Conservation (phyloP, 2,329 filamentous ascomycete species). For the Trichoderma sp. region DNA sequence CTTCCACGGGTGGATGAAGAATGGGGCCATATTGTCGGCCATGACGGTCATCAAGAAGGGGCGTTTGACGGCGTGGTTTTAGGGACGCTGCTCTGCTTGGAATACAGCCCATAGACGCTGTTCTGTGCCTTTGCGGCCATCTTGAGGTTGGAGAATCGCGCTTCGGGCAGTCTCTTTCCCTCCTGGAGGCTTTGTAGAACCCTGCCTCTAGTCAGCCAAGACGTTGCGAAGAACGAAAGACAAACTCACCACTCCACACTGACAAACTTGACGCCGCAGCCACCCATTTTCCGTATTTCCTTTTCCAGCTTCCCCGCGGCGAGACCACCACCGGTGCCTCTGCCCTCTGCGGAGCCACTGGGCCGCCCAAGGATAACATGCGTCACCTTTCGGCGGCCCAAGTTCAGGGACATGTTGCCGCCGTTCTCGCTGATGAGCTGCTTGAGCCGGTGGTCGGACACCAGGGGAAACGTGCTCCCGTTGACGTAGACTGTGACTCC, state of each 20-base stretch:
- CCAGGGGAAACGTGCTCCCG: constrained; percentile 73
- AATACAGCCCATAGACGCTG: constrained; percentile 57
- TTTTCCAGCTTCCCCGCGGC: constrained; percentile 75
- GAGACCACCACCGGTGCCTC: constrained; percentile 73
- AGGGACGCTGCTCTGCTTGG: neutral
- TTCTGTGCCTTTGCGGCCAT: constrained; percentile 59
- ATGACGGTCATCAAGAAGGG: neutral
- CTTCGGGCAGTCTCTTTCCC: constrained; percentile 71
- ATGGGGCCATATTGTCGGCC: neutral
- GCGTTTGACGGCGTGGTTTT: neutral
- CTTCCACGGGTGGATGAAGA: neutral
- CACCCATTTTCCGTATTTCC: constrained; percentile 67
- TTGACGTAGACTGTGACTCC: constrained; percentile 80
- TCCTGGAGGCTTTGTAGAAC: constrained; percentile 78
- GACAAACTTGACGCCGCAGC: constrained; percentile 73
- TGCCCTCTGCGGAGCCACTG: constrained; percentile 50
- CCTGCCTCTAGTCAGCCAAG: constrained; percentile 43
- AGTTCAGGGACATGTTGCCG: constrained; percentile 64
- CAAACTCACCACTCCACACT: constrained; percentile 69
- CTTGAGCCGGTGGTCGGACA: constrained; percentile 86
- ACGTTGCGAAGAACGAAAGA: neutral
- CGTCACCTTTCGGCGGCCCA: constrained; percentile 72
- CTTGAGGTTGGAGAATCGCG: constrained; percentile 63
- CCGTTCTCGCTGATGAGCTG: constrained; percentile 72
- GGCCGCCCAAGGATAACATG: constrained; percentile 77